Conservation (phyloP, 2,329 filamentous ascomycete genomes). For the Teratosphaeria epicoccoides region DNA sequence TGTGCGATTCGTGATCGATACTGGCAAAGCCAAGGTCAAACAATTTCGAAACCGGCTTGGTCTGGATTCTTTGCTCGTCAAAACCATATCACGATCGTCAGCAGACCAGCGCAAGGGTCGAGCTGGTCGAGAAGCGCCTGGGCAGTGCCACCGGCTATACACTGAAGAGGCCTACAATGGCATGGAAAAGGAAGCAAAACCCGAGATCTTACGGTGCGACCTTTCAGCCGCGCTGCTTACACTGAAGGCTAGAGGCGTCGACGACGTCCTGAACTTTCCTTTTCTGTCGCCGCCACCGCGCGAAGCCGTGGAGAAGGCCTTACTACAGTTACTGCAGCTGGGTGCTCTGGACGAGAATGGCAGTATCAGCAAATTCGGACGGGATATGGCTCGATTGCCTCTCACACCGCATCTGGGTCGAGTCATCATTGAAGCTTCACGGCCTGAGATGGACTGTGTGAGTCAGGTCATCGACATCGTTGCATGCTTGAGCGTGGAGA, state of each 20-base stretch:
- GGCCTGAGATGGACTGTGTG: constrained; percentile 60
- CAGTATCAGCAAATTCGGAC: constrained; percentile 61
- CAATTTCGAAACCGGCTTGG: constrained; percentile 76
- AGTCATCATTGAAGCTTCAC: constrained; percentile 69
- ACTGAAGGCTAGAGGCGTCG: constrained; percentile 84
- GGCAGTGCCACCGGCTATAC: constrained; percentile 83
- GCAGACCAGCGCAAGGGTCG: constrained; percentile 85
- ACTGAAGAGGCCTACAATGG: constrained; percentile 64
- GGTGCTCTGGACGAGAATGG: constrained; percentile 64
- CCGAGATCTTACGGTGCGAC: constrained; percentile 86
- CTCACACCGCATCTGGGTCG: constrained; percentile 71
- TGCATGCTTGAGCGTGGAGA: constrained; percentile 54
- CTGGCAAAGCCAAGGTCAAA: constrained; percentile 89
- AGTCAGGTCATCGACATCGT: constrained; percentile 78
- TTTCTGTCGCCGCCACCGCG: constrained; percentile 71
- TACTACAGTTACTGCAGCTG: constrained; percentile 69
- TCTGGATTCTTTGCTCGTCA: constrained; percentile 80
- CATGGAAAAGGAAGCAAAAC: constrained; percentile 63
- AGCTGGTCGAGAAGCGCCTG: constrained; percentile 82
- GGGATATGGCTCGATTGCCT: constrained; percentile 71
- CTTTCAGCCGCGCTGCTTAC: constrained; percentile 75
- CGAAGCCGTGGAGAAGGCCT: constrained; percentile 69
- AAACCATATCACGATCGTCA: constrained; percentile 85
- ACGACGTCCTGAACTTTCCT: constrained; percentile 72
- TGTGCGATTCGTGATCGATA: constrained; percentile 82